Percentiles rank a stretch among this genome's conserved stretches.
phyloP scores from a whole-genome alignment of 1,284 basidiomycete species.

The Rhodotorula sp. region DNA sequence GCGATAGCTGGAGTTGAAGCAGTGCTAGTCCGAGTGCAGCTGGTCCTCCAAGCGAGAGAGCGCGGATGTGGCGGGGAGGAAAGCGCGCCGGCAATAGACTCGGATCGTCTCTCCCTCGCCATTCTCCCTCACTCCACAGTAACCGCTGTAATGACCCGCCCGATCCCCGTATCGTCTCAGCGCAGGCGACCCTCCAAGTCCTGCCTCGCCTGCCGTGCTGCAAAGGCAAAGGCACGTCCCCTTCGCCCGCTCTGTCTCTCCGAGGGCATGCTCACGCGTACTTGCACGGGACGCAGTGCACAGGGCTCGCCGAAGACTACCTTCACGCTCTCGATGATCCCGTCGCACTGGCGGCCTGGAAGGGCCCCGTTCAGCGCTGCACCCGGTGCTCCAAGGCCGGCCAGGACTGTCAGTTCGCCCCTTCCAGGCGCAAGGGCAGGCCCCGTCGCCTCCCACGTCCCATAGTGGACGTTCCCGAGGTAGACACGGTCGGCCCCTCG shows the following conservation, averaged over 20 bases:
- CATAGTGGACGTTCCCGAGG: no score
- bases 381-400: not conserved
- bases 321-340: slow-evolving; percentile 21
- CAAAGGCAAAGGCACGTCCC: slow-evolving; percentile 18
- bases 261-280: not conserved
- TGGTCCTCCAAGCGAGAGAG: no score
- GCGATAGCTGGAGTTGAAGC: no score
- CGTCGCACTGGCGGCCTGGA: not conserved
- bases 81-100: not conserved
- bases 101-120: no score
- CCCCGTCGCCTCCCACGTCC: slow-evolving; percentile 3
- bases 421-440: slow-evolving; percentile 10
- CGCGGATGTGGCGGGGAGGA: no score
- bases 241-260: not conserved
- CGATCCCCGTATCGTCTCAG: slow-evolving; percentile 13
- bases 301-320: slow-evolving; percentile 18
- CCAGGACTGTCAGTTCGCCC: slow-evolving; percentile 4
- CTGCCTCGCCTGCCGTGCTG: slow-evolving; percentile 17
- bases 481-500: not conserved
- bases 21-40: no score
- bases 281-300: not conserved
- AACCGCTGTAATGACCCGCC: slow-evolving; percentile 11
- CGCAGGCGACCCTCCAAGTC: slow-evolving; percentile 25
- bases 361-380: not conserved
- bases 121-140: no score